Percentiles rank a stretch among this genome's conserved stretches.
phyloP scores from a whole-genome alignment of 2,329 filamentous ascomycete species.

The Aureobasidium sp. region DNA sequence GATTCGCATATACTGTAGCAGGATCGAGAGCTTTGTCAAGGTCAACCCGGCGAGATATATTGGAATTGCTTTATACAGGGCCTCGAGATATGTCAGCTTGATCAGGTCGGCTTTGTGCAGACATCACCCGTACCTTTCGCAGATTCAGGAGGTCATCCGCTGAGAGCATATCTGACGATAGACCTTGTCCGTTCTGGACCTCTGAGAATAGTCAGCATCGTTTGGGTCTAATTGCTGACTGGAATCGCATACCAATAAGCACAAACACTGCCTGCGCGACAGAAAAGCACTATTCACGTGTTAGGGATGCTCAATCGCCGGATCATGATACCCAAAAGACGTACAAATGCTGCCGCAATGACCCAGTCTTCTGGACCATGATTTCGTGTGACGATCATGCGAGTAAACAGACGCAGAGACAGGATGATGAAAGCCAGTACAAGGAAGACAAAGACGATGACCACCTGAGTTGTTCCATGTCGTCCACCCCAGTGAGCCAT shows the following conservation, averaged over 20 bases:
- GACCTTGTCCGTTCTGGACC: conserved; percentile 1
- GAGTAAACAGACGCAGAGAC: conserved; percentile 16
- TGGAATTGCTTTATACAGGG: conserved; percentile 28
- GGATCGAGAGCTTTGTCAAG: conserved; percentile 39
- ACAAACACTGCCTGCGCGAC: not conserved
- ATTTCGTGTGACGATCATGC: conserved; percentile 14
- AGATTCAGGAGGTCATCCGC: not conserved
- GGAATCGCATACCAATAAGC: not conserved
- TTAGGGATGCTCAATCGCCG: not conserved
- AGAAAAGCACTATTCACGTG: not conserved
- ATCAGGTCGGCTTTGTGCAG: not conserved
- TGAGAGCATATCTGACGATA: not conserved
- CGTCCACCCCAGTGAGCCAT: not conserved
- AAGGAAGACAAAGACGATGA: conserved; percentile 12
- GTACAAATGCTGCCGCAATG: conserved; percentile 14
- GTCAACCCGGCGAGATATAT: conserved; percentile 33
- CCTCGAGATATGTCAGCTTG: not conserved
- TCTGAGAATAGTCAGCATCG: not conserved
- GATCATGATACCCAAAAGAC: not conserved
- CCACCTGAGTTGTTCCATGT: not conserved
- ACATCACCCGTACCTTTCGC: not conserved
- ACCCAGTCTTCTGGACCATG: conserved; percentile 16
- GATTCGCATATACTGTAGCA: conserved; percentile 43
- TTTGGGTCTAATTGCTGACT: too few relatives aligned
- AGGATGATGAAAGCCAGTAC: conserved; percentile 11